Evolutionary conservation across 2,329 filamentous ascomycete genomes (phyloP), one percentile per base, ranked within the genome.

Genomic region (Neonectria ditissima): DNA sequence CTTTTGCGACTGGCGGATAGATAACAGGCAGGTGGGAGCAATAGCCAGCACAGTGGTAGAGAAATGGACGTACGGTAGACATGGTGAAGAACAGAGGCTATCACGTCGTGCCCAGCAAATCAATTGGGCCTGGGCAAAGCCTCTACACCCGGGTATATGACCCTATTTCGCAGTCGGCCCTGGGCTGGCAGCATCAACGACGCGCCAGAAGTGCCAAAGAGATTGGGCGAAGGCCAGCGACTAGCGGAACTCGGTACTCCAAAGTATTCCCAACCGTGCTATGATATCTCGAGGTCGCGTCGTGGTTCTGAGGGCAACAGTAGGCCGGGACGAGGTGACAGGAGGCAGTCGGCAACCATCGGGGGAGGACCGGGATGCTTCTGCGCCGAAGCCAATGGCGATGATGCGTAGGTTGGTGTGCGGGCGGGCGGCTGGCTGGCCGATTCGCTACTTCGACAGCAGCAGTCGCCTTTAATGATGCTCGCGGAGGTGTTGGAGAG

Each of bases 1-100:
- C 43, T 13, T 60, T 18, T 26, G n/a, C 16, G 34, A 39, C 20
- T 26, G 13, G 18, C 48, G 22, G 44, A 20, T 34, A 54, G 24
- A 20, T 28, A 54, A 28, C 8, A 47, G 22, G 24, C 18, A 24
- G 30, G 30, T n/a, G 20, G 28, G 32, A 45, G 30, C 37, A 39
- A 18, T 32, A 37, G 18, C 16, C n/a, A 41, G 20, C 16, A 22
- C 28, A 44, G 9, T 14, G 41, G 22, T 26, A 14, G 8, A 18
- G 32, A 30, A 28, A 4, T 54, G 26, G 43, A 70, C 76, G 65
- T 68, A 79, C 75, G 48, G 74, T 66, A 66, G 77, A 75, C 77
- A 79, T 78, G 64, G 30, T 69, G 45, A 44, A 50, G 26, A 26
- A 37, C 13, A 32, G 39, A 44, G 28, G 20, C 55, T 65, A 62